Evolutionary conservation across 169 alveolate genomes (phyloP), one percentile per base, ranked within the genome.

Genomic region (Plasmodium sp.): DNA sequence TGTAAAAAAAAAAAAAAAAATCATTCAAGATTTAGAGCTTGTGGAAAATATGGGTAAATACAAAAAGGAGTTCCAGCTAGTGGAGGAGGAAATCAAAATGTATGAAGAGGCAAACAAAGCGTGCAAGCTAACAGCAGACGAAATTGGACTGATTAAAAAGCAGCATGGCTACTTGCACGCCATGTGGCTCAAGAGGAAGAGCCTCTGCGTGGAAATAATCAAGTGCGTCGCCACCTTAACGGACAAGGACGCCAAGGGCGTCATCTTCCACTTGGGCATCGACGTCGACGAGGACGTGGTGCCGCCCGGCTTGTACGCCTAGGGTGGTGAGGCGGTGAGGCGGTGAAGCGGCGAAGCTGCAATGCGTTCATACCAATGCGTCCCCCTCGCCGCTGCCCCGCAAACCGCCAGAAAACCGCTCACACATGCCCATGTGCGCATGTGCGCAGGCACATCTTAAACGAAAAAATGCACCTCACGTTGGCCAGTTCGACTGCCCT

Each of bases 181-280:
- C 16, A 81, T 62, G 41, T 88, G 94, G 94, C 83, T 88, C 31
- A 77, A 88, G 22, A 77, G 90, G 82, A 88, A 88, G 80, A 79
- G 16, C 9, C 56, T 88, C 33, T 88, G 94, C 27, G 51, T 39
- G 27, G 94, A 88, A 88, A 88, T 88, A 43, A 88, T 88, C 41
- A 88, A 88, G 56, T 88, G 90, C 51, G n/a, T 88, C 62, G 94
- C 94, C 51, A 80, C 75, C 43, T 58, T 88, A 88, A 88, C 94
- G 31, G 94, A 88, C 62, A 88, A 88, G 39, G 94, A 88, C 43
- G 31, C 94, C 43, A 75, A 80, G 58, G 94, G 94, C 48, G 81
- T 88, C 58, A 88, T 88, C 27, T 88, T 79, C 51, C 94, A 88
- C 51, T 62, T 88, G 56, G 94, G 94, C 10, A 88, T 88, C 82